Evolutionary conservation across 805 yeast genomes (phyloP).

Genomic region (Maudiozyma saulgeensis): DNA sequence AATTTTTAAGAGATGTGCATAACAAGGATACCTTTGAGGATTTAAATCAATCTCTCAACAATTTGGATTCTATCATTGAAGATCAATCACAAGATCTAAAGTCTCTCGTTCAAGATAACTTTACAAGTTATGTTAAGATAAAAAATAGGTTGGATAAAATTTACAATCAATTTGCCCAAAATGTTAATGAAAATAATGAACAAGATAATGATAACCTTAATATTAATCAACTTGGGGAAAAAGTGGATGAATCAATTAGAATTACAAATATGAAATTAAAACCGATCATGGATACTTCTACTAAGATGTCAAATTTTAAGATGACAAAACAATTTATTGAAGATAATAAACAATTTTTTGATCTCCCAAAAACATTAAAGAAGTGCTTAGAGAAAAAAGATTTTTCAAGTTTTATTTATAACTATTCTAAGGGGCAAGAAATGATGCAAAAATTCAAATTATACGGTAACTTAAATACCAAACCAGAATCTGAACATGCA

Average conservation of each 20-base stretch:
- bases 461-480: neutral
- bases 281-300: constrained; percentile 46
- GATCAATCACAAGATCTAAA: constrained; percentile 42
- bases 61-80: constrained; percentile 40
- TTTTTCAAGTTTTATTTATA: constrained; percentile 47
- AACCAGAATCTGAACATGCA: neutral
- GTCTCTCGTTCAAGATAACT: constrained; percentile 47
- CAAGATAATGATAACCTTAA: constrained; percentile 21
- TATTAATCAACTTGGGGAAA: constrained; percentile 32
- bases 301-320: constrained; percentile 40
- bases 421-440: constrained; percentile 44
- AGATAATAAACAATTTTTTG: constrained; percentile 43
- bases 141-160: constrained; percentile 57
- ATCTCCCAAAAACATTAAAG: constrained; percentile 44
- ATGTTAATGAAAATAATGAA: constrained; percentile 7
- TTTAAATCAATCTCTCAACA: constrained; percentile 38
- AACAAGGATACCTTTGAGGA: constrained; percentile 44
- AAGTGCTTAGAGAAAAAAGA: constrained; percentile 39
- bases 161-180: constrained; percentile 39
- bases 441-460: constrained; percentile 11
- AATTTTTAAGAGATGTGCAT: constrained; percentile 48
- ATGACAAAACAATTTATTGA: constrained; percentile 44
- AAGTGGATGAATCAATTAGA: constrained; percentile 40
- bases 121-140: constrained; percentile 52
- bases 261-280: constrained; percentile 45